Evolutionary conservation across 2,329 filamentous ascomycete species (phyloP).

Genomic region (Aspergillus phoenicis): DNA sequence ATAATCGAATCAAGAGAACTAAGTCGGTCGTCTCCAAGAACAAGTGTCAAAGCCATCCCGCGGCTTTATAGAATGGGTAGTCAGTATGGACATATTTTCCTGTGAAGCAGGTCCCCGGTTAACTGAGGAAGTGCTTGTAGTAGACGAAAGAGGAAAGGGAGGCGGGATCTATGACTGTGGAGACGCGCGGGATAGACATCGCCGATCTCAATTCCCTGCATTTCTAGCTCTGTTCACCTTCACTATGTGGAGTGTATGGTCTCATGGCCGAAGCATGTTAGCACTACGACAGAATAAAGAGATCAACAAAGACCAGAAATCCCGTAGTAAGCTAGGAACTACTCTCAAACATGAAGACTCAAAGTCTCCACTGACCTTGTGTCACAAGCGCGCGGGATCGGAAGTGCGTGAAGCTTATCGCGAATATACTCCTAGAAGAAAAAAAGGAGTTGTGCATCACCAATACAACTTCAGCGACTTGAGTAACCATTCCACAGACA

Average conservation of each 20-base stretch:
- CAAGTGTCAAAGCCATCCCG: conserved; percentile 27
- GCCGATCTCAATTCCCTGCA: neutral
- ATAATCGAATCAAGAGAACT: conserved; percentile 17
- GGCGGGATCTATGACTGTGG: neutral
- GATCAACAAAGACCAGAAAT: no score
- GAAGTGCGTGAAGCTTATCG: neutral
- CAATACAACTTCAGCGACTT: neutral
- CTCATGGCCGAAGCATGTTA: neutral
- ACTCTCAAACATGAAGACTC: no score
- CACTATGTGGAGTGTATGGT: neutral
- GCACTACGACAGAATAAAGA: neutral
- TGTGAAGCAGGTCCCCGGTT: neutral
- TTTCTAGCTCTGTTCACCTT: no score
- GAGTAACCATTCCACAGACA: neutral
- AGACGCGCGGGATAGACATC: neutral
- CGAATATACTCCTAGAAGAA: neutral
- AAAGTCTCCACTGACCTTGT: neutral
- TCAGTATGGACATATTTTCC: neutral
- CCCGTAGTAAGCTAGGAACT: no score
- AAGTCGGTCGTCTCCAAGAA: conserved; percentile 25
- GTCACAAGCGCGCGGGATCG: neutral
- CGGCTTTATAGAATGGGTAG: neutral
- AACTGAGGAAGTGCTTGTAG: neutral
- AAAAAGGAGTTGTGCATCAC: neutral
- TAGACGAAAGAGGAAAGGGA: neutral